These are phyloP conservation scores for Astrothelium macrocarpum DNA, from an alignment of 495 filamentous ascomycete genomes.

Conservation along the genomic window DNA sequence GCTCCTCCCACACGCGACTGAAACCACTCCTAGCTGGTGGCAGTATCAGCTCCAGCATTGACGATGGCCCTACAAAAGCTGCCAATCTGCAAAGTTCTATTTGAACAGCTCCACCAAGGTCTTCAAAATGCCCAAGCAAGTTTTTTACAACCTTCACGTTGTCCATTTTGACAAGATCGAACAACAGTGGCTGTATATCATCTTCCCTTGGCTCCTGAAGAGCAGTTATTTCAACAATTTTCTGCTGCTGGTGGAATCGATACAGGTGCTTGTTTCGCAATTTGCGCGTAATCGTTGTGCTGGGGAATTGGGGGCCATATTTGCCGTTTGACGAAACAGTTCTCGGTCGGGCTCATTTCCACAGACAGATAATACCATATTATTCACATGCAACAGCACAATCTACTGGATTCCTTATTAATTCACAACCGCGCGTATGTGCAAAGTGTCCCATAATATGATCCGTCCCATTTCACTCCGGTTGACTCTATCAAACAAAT, in stretches of 20 bases:
- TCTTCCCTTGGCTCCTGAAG: slow-evolving; percentile 4
- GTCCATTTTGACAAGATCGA: slow-evolving; percentile 16
- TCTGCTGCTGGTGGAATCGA: slow-evolving; percentile 14
- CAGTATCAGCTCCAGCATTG: neutral
- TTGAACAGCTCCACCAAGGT: neutral
- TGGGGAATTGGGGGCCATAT: no score
- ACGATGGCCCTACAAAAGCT: neutral
- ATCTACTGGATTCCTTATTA: no score
- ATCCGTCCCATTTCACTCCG: no score
- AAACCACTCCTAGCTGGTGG: neutral
- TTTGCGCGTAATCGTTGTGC: slow-evolving; percentile 17
- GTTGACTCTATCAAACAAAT: no score
- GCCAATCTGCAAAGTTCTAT: neutral
- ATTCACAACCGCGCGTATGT: no score
- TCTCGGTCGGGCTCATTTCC: slow-evolving; percentile 19
- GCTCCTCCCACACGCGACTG: neutral
- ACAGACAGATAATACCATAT: no score
- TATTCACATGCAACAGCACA: no score
- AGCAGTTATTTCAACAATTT: slow-evolving; percentile 4
- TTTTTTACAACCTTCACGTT: slow-evolving; percentile 13
- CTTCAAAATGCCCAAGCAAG: slow-evolving; percentile 5
- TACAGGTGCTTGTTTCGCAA: slow-evolving; percentile 20
- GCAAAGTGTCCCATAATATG: no score
- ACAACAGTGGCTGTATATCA: slow-evolving; percentile 19
- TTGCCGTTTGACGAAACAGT: slow-evolving; percentile 15